Percentiles rank a stretch among this genome's conserved stretches.
Evolutionary conservation across 139 green algal species (phyloP).

Genomic region (Nannochloris sp.): DNA sequence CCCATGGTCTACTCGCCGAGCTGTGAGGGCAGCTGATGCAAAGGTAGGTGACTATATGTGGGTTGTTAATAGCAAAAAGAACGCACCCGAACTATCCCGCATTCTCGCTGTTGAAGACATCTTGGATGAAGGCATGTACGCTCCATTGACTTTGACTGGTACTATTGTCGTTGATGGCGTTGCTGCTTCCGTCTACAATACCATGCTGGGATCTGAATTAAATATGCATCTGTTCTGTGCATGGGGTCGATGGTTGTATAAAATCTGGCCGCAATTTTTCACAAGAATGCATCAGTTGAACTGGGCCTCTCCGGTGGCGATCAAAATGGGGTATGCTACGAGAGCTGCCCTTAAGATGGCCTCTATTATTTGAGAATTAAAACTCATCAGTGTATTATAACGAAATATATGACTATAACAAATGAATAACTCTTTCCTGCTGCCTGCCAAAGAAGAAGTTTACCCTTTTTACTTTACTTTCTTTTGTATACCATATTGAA

Average conservation of each 20-base stretch:
- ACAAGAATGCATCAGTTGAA: too few relatives aligned
- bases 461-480: too few relatives aligned
- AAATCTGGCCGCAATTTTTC: too few relatives aligned
- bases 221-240: not conserved
- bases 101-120: not conserved
- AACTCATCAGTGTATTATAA: too few relatives aligned
- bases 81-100: not conserved
- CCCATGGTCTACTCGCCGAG: not conserved
- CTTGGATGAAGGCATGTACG: constrained; percentile 3
- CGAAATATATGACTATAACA: too few relatives aligned
- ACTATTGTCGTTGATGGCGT: constrained; percentile 17
- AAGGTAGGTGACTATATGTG: not conserved
- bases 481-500: too few relatives aligned
- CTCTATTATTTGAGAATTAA: too few relatives aligned
- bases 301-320: too few relatives aligned
- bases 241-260: not conserved
- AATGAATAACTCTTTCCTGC: too few relatives aligned
- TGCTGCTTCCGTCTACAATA: constrained; percentile 8
- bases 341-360: too few relatives aligned
- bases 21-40: not conserved
- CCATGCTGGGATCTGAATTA: not conserved
- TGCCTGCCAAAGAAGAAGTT: too few relatives aligned
- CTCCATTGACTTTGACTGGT: constrained; percentile 9
- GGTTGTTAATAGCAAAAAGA: not conserved
- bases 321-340: too few relatives aligned